A percentile compares a stretch with the other conserved stretches of the same genome.
Conservation (phyloP, 2,329 filamentous ascomycete genomes). For the Penicillium thymicola region DNA sequence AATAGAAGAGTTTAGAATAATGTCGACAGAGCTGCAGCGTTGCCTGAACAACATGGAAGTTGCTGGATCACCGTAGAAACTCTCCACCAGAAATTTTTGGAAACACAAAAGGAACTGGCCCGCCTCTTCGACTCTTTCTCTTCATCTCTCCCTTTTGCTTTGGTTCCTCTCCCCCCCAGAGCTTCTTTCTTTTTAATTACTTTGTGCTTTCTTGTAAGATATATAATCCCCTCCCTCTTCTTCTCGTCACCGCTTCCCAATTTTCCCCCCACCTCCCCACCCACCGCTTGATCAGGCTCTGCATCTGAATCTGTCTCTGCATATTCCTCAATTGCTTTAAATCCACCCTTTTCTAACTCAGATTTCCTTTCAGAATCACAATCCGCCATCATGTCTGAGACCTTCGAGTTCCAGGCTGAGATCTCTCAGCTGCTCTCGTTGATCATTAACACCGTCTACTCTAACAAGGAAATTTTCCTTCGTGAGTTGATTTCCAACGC, state of each 20-base stretch:
- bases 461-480: slow-evolving; percentile 99
- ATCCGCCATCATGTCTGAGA: slow-evolving; percentile 74
- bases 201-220: slow-evolving; percentile 15
- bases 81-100: slow-evolving; percentile 31
- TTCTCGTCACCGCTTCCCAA: slow-evolving; percentile 12
- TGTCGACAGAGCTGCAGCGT: slow-evolving; percentile 5
- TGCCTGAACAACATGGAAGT: slow-evolving; percentile 34
- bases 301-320: slow-evolving; percentile 2
- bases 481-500: slow-evolving; percentile 98
- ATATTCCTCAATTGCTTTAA: slow-evolving; percentile 2
- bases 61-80: slow-evolving; percentile 41
- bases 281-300: slow-evolving; percentile 10
- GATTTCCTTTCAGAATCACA: slow-evolving; percentile 10
- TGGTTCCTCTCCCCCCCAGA: slow-evolving; percentile 18
- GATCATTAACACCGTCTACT: slow-evolving; percentile 99
- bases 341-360: not conserved
- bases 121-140: slow-evolving; percentile 16
- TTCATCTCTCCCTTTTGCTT: slow-evolving; percentile 20
- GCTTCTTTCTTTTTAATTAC: slow-evolving; percentile 19
- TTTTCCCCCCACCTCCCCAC: slow-evolving; percentile 5
- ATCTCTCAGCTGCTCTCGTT: slow-evolving; percentile 99
- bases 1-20: slow-evolving; percentile 21
- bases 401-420: slow-evolving; percentile 99
- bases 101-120: slow-evolving; percentile 29
- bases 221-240: slow-evolving; percentile 8